Evolutionary conservation across 495 filamentous ascomycete species (phyloP).

Genomic region (Penicillium diatomitis): DNA sequence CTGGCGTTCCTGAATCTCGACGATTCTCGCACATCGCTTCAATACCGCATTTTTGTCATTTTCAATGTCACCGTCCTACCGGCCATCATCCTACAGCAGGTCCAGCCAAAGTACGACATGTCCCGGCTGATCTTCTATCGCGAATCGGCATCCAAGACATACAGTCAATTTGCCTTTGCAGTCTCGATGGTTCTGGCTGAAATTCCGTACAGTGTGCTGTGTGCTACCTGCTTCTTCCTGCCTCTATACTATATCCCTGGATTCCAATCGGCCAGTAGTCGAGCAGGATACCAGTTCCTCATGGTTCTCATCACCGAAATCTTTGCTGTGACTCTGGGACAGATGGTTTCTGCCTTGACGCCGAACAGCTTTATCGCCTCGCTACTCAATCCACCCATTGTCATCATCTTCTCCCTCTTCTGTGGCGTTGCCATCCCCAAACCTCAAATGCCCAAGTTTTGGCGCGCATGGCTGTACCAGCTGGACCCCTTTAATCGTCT

Average conservation of each 20-base stretch:
- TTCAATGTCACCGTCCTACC: constrained; percentile 75
- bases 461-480: constrained; percentile 71
- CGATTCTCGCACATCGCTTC: constrained; percentile 55
- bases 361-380: constrained; percentile 62
- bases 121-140: constrained; percentile 71
- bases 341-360: constrained; percentile 59
- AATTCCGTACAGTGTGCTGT: constrained; percentile 66
- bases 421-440: constrained; percentile 75
- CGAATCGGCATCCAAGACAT: constrained; percentile 69
- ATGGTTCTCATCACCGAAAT: constrained; percentile 70
- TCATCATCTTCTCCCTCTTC: constrained; percentile 73
- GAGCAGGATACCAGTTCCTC: constrained; percentile 75
- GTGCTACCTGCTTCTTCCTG: constrained; percentile 64
- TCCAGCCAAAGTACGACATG: constrained; percentile 68
- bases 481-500: constrained; percentile 79
- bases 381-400: constrained; percentile 67
- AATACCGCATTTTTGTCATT: constrained; percentile 74
- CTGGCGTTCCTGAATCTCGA: constrained; percentile 63
- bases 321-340: constrained; percentile 65
- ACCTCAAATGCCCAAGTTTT: constrained; percentile 67
- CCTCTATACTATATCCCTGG: constrained; percentile 68
- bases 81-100: constrained; percentile 66
- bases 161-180: constrained; percentile 63
- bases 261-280: constrained; percentile 41
- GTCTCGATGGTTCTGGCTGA: constrained; percentile 64